Base-by-base conservation (phyloP, 139 green algal species). In the Tetraselmis striata region DNA sequence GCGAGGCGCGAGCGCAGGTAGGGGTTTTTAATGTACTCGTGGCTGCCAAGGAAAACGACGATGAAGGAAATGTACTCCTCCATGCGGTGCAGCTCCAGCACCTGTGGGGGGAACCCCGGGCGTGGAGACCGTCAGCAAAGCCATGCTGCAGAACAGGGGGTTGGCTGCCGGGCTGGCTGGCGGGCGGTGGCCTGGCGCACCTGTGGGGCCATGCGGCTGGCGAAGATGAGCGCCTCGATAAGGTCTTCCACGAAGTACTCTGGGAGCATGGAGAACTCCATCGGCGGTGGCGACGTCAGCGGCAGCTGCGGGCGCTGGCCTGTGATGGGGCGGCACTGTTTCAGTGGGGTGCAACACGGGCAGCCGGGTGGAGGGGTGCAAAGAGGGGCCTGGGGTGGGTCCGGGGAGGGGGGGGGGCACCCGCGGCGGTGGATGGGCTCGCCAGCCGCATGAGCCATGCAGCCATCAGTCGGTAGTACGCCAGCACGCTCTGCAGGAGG, bases 191-290 rank as follows among this genome's bases (percentile, higher is more conserved):
- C 11, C 45, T 18, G 5, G 45, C 92, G 82, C 78, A 90, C 32
- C 67, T 88, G 85, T 75, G 84, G 87, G 1, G 83, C 80, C 1
- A 76, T 30, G 24, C 83, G 84, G 0, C 82, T 88, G 24, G 91
- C 85, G 76, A 87, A 92, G 31, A 94, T 78, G 59, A 98, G 84
- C 74, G 92, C 30, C 30, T 95, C 89, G 0, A 86, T 82, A 31
- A 95, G 85, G 84, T 98, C 94, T 81, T 98, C 96, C 58, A 99
- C 85, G 78, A 97, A 95, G 82, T 93, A 95, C 85, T 99, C 96
- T 29, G 91, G 93, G 75, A 96, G 88, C 31, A 59, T 77, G 1
- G 83, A 58, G 59, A 95, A 93, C 23, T 91, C 86, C n/a, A 76
- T 84, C 23, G 90, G 85, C 0, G 88, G 76, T 24, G 90, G 86